Percentiles rank a stretch among this genome's conserved stretches.
These are phyloP conservation scores for Gossypium trilobum DNA, from an alignment of 441 rosid species.

Conservation along the genomic window DNA sequence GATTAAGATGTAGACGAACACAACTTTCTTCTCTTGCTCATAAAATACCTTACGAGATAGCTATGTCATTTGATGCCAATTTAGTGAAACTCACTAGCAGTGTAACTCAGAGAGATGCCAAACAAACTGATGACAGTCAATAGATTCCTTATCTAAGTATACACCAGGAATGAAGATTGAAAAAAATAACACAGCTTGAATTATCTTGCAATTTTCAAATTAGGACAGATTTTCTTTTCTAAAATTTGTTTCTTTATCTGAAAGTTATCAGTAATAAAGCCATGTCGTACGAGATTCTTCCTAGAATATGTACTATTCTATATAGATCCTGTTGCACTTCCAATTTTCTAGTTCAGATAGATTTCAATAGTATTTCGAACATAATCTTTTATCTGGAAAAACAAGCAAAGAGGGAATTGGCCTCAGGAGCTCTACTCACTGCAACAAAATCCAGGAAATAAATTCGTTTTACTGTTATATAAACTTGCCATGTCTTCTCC, in stretches of 20 bases:
- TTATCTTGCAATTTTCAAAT: conserved; percentile 1
- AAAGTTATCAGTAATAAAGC: background rate
- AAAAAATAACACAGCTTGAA: background rate
- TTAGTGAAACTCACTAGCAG: background rate
- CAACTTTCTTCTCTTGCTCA: background rate
- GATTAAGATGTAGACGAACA: background rate
- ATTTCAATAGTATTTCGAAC: background rate
- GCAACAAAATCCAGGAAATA: background rate
- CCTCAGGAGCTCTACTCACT: background rate
- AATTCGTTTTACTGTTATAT: background rate
- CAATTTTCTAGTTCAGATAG: background rate
- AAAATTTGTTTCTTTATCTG: background rate
- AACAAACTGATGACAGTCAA: background rate
- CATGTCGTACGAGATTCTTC: background rate
- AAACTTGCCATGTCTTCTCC: background rate
- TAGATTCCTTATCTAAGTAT: background rate
- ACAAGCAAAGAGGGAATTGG: background rate
- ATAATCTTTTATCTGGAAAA: background rate
- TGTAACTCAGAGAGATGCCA: background rate
- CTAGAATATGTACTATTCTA: background rate
- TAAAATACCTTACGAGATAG: background rate
- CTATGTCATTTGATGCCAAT: background rate
- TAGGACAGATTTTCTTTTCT: background rate
- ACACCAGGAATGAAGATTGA: background rate
- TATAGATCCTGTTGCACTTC: background rate